A percentile compares a stretch with the other conserved stretches of the same genome.
Evolutionary conservation across 1,139 yeast species (phyloP).

Genomic region (Martiniozyma asiatica): DNA sequence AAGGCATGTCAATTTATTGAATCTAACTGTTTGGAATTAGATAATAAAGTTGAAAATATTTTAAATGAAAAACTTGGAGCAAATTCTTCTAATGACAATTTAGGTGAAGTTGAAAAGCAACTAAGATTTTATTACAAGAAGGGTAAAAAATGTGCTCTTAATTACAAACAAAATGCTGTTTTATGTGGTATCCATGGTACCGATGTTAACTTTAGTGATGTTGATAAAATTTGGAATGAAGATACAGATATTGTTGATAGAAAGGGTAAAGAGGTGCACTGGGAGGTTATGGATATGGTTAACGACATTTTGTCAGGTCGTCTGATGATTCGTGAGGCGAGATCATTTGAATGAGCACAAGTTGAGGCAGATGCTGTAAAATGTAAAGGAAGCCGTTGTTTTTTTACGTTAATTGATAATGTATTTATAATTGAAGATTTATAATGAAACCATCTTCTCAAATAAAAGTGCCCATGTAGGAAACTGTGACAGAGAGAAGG

Average conservation of each 20-base stretch:
- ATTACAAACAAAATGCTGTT: slow-evolving; percentile 33
- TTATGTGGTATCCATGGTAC: slow-evolving; percentile 66
- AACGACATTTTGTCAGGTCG: slow-evolving; percentile 66
- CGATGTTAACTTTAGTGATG: slow-evolving; percentile 41
- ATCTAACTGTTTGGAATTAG: slow-evolving; percentile 18
- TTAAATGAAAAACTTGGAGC: too few relatives aligned
- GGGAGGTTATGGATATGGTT: slow-evolving; percentile 48
- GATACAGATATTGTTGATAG: slow-evolving; percentile 51
- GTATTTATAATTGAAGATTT: too few relatives aligned
- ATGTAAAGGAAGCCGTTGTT: too few relatives aligned
- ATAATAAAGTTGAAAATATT: slow-evolving; percentile 16
- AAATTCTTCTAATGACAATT: background rate
- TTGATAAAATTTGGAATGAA: slow-evolving; percentile 40
- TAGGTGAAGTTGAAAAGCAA: background rate
- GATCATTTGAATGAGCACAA: too few relatives aligned
- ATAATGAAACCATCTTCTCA: too few relatives aligned
- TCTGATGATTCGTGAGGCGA: slow-evolving; percentile 31
- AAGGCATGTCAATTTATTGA: slow-evolving; percentile 63
- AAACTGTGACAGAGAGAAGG: too few relatives aligned
- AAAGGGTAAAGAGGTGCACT: slow-evolving; percentile 57
- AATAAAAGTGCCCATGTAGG: too few relatives aligned
- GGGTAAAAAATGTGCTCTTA: slow-evolving; percentile 18
- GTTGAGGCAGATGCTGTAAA: too few relatives aligned
- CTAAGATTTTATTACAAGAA: slow-evolving; percentile 18
- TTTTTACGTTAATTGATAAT: too few relatives aligned